Evolutionary conservation across 176 grass and related monocot genomes (phyloP), one percentile per base, ranked within the genome.

Genomic region (Rhynchospora pubera): DNA sequence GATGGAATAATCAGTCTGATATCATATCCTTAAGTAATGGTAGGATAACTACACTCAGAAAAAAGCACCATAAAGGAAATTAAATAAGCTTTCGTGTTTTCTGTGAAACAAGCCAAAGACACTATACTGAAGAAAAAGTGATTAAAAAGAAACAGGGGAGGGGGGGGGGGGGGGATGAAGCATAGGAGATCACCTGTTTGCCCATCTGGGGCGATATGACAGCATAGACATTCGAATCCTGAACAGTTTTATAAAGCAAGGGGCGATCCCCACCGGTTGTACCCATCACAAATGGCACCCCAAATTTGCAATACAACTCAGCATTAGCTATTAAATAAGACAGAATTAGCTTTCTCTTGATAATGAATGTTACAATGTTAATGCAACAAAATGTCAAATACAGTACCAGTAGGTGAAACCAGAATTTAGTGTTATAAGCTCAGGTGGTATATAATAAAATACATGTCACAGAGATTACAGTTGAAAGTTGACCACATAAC

Each of bases 121-220:
- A 45, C 47, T 75, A 53, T 28, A 6, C 70, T 52, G 28, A 39
- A 39, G 15, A 76, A 1, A 69, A 62, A 50, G 81, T 79, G 3
- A 76, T 26, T 24, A 66, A 82, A 15, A 84, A 82, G 30, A 69
- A 23, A 24, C 51, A 53, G 15, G 34, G n/a, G n/a, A n/a, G n/a
- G n/a, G 65, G n/a, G n/a, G n/a, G n/a, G n/a, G n/a, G n/a, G n/a
- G n/a, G n/a, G 22, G 16, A 53, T 52, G 11, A 75, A 75, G 22
- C 19, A 62, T 56, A 42, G 53, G 77, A 73, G 1, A 28, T 46
- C 79, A 97, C 95, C 92, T 98, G 95, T 43, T 98, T 98, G 1
- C 92, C 95, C 92, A 98, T 98, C 50, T 98, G 92, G 52, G 95
- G 95, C 50, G 92, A 98, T 87, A 98, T 98, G 79, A 98, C 82